A percentile compares a stretch with the other conserved stretches of the same genome.
Conservation (phyloP, 306 rosid species). For the Ormosia emarginata region DNA sequence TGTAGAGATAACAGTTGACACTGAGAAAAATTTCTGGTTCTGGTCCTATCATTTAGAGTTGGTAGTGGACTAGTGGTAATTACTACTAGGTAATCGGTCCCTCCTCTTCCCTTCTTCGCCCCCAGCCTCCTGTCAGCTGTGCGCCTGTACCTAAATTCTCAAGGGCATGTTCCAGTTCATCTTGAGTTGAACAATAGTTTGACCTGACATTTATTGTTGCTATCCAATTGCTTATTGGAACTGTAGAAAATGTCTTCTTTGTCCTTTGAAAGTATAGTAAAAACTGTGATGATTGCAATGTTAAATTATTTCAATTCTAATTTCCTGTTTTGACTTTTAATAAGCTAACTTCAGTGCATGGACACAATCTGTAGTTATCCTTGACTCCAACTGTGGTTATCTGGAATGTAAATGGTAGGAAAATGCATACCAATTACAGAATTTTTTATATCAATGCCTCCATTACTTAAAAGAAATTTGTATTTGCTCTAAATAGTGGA, state of each 20-base stretch:
- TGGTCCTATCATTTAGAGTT: not conserved
- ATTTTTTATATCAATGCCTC: not conserved
- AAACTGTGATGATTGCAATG: not conserved
- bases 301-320: not conserved
- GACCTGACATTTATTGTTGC: not conserved
- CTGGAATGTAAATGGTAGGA: conserved; percentile 7
- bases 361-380: not conserved
- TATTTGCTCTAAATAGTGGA: conserved; percentile 14
- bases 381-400: not conserved
- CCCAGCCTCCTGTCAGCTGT: not conserved
- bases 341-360: not conserved
- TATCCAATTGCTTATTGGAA: not conserved
- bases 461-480: not conserved
- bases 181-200: not conserved
- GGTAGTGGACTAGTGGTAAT: not conserved
- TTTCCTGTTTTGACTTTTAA: not conserved
- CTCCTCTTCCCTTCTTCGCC: not conserved
- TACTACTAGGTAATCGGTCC: not conserved
- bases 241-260: not conserved
- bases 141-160: not conserved
- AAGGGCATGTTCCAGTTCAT: not conserved
- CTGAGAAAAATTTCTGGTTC: not conserved
- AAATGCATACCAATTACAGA: not conserved
- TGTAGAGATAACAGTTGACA: not conserved
- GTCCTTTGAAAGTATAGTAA: not conserved